A percentile compares a stretch with the other conserved stretches of the same genome.
Evolutionary conservation across 108 stramenopile genomes (phyloP).

Genomic region (Nitzschia sp.): DNA sequence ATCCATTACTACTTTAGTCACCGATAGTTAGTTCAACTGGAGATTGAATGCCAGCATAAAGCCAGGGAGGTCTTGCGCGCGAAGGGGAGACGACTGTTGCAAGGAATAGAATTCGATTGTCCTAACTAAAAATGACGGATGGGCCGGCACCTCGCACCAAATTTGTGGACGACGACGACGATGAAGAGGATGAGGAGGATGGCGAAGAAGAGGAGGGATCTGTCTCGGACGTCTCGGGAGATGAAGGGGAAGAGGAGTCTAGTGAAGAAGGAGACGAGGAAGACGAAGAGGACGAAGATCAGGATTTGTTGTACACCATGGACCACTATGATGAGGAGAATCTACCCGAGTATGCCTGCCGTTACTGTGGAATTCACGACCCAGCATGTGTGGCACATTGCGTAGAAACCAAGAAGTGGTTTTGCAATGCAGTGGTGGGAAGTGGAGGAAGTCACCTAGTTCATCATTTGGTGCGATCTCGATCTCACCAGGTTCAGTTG

Average conservation of each 20-base stretch:
- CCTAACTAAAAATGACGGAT: not conserved
- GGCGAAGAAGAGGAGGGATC: slow-evolving; percentile 16
- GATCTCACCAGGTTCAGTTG: slow-evolving; percentile 79
- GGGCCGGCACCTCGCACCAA: not conserved
- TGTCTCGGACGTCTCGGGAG: slow-evolving; percentile 7
- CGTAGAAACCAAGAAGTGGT: slow-evolving; percentile 96
- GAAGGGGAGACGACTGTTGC: too few species aligned
- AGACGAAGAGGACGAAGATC: slow-evolving; percentile 58
- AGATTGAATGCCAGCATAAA: too few species aligned
- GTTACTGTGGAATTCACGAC: slow-evolving; percentile 96
- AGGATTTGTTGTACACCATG: slow-evolving; percentile 45
- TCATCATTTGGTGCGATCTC: slow-evolving; percentile 90
- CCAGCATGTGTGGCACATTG: slow-evolving; percentile 94
- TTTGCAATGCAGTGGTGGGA: slow-evolving; percentile 92
- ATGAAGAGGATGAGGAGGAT: slow-evolving; percentile 4
- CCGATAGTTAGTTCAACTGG: too few species aligned
- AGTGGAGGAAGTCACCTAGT: slow-evolving; percentile 91
- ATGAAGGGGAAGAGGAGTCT: slow-evolving; percentile 40
- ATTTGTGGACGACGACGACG: slow-evolving; percentile 5
- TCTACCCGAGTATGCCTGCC: slow-evolving; percentile 89
- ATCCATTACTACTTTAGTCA: too few species aligned
- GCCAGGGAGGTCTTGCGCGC: too few species aligned
- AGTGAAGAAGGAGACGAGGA: slow-evolving; percentile 51
- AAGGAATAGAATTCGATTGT: too few species aligned
- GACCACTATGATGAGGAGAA: slow-evolving; percentile 83